These are phyloP conservation scores for Macrophomina phaseolina DNA, from an alignment of 2,329 filamentous ascomycete species.

Conservation along the genomic window DNA sequence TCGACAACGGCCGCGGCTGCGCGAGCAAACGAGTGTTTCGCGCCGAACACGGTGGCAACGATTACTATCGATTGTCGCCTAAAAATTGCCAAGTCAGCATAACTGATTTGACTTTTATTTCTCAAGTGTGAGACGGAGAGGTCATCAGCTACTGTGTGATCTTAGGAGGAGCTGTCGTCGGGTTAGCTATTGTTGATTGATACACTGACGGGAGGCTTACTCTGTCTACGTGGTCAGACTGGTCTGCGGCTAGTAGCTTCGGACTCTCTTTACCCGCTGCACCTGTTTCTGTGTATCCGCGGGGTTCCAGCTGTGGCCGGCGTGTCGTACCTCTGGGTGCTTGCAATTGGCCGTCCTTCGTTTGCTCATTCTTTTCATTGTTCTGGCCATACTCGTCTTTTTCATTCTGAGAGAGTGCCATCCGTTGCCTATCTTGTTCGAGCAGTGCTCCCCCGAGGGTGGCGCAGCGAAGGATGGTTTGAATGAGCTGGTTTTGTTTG, in stretches of 20 bases:
- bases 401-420: conserved; percentile 30
- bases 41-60: conserved; percentile 8
- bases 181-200: conserved; percentile 16
- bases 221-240: conserved; percentile 65
- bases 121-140: conserved; percentile 25
- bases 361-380: conserved; percentile 29
- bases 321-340: conserved; percentile 33
- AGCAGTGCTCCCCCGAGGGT: conserved; percentile 85
- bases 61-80: conserved; percentile 20
- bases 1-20: conserved; percentile 3
- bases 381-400: conserved; percentile 31
- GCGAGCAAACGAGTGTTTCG: conserved; percentile 6
- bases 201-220: conserved; percentile 47
- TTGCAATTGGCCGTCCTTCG: conserved; percentile 30
- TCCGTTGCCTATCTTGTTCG: conserved; percentile 70
- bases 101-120: conserved; percentile 27
- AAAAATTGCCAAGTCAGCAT: conserved; percentile 24
- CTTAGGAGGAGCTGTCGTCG: conserved; percentile 50
- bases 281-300: conserved; percentile 73
- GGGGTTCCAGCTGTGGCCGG: conserved; percentile 63
- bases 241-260: conserved; percentile 63
- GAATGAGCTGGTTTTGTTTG: conserved; percentile 96
- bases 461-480: conserved; percentile 95
- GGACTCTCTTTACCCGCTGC: conserved; percentile 68
- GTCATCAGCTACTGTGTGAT: conserved; percentile 55